A percentile compares a stretch with the other conserved stretches of the same genome.
Conservation (phyloP, 768 basidiomycete species). For the Suillus subluteus region DNA sequence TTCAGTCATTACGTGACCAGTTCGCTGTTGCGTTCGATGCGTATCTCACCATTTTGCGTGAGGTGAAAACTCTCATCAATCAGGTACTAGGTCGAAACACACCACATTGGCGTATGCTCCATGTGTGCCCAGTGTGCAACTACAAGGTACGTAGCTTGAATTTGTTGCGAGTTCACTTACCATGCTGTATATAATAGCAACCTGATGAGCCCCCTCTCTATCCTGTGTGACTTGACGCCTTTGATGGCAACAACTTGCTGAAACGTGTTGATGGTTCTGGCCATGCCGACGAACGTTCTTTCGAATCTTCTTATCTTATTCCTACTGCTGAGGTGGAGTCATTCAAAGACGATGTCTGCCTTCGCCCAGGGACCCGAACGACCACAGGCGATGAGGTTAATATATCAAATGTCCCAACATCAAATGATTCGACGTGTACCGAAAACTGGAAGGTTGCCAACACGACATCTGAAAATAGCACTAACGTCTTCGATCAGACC, state of each 20-base stretch:
- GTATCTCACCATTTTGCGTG: slow-evolving; percentile 34
- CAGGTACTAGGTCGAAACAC: slow-evolving; percentile 28
- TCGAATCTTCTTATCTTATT: slow-evolving; percentile 32
- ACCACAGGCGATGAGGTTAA: no score
- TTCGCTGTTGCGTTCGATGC: no score
- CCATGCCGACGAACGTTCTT: slow-evolving; percentile 19
- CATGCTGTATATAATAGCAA: background rate
- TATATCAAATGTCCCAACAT: no score
- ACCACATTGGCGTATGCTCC: slow-evolving; percentile 32
- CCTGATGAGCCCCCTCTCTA: slow-evolving; percentile 31
- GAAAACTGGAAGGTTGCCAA: slow-evolving; percentile 35
- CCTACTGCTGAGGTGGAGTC: slow-evolving; percentile 27
- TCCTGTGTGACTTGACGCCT: slow-evolving; percentile 17
- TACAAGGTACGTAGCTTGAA: slow-evolving; percentile 32
- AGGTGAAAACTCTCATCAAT: slow-evolving; percentile 26
- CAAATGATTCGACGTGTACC: slow-evolving; percentile 20
- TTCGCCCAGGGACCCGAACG: background rate
- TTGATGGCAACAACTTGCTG: slow-evolving; percentile 30
- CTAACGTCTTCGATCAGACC: slow-evolving; percentile 39
- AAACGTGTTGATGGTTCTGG: slow-evolving; percentile 27
- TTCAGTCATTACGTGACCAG: no score
- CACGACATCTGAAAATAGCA: slow-evolving; percentile 30
- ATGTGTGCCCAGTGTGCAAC: slow-evolving; percentile 41
- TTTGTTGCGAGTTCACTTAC: background rate
- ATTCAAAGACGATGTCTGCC: slow-evolving; percentile 21